Base-by-base conservation (phyloP, 2,329 filamentous ascomycete genomes). In the Golovinomyces cichoracearum region DNA sequence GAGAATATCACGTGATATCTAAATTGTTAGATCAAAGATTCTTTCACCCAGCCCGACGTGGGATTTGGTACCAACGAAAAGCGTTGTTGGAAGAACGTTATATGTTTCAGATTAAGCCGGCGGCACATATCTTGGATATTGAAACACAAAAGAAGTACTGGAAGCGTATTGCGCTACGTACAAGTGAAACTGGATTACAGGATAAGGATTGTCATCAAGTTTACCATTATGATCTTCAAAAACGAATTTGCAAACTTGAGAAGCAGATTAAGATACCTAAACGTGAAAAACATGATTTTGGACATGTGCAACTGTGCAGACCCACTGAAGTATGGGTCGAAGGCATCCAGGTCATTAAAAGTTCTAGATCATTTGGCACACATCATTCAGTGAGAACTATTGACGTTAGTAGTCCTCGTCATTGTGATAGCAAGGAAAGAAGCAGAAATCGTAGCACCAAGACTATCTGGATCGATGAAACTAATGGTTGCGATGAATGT, bases 1-100 rank as follows among this genome's bases (percentile, higher is more conserved):
- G 74, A 23, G 90, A 98, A 59, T 77, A 94, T 58, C 65, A 69
- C 2, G 65, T 93, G 0, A 65, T 93, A 1, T 69, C 64, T 0
- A 82, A 90, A 57, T 70, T 98, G 3, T 73, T 98, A 0, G 65
- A 65, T 3, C 90, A 98, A 60, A 73, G 73, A 4, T 69, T 94
- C 0, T 95, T 95, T 57, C 86, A 95, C 57, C 70, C 81, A 40
- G 76, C 85, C 1, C 74, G 86, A 25, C 74, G 90, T 38, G 90
- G 90, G 0, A 75, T 78, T 0, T 98, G 90, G 90, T 95, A 95
- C 60, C 86, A 94, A 59, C 81, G 90, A 19, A 93, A 92, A 63
- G 90, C 88, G 0, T 66, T 98, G 1, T 63, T 98, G 1, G 90
- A 98, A 65, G 90, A 98, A 61, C 85, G 92, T 60, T 95, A 98